Percentiles rank a stretch among this genome's conserved stretches.
phyloP scores from a whole-genome alignment of 306 rosid genomes.

The Quercus cerris region DNA sequence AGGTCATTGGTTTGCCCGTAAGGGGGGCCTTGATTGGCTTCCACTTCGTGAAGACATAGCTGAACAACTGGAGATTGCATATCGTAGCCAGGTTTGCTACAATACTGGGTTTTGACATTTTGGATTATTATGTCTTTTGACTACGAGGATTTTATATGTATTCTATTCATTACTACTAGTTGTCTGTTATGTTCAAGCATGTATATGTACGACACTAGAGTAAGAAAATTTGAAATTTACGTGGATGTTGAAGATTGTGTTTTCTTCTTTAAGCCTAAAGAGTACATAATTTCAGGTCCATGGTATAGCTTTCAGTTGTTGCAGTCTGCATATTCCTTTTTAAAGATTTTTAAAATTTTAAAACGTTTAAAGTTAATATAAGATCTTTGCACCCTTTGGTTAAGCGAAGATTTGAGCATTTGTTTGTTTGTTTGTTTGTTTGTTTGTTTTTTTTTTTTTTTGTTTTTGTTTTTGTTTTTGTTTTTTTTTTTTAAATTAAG shows the following conservation, averaged over 20 bases:
- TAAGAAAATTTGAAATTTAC: background rate
- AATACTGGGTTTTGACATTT: constrained; percentile 5
- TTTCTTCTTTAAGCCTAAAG: background rate
- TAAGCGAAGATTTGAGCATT: background rate
- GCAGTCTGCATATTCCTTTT: background rate
- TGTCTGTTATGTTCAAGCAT: background rate
- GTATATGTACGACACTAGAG: background rate
- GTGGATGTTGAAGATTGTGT: background rate
- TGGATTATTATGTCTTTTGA: background rate
- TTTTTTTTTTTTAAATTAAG: too few relatives aligned
- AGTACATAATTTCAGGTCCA: background rate
- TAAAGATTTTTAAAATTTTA: background rate
- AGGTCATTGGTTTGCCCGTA: constrained; percentile 98
- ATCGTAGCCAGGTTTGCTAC: constrained; percentile 62
- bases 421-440: too few relatives aligned
- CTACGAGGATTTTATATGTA: background rate
- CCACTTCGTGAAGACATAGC: constrained; percentile 95
- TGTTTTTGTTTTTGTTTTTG: background rate
- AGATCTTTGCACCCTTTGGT: background rate
- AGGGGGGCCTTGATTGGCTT: constrained; percentile 96
- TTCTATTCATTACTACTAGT: background rate
- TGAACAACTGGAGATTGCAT: constrained; percentile 89
- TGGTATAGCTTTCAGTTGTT: background rate
- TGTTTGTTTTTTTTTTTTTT: background rate
- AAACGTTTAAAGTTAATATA: too few relatives aligned